These are phyloP conservation scores for Diospyros lotus DNA, from an alignment of 148 eudicot species.

Conservation along the genomic window DNA sequence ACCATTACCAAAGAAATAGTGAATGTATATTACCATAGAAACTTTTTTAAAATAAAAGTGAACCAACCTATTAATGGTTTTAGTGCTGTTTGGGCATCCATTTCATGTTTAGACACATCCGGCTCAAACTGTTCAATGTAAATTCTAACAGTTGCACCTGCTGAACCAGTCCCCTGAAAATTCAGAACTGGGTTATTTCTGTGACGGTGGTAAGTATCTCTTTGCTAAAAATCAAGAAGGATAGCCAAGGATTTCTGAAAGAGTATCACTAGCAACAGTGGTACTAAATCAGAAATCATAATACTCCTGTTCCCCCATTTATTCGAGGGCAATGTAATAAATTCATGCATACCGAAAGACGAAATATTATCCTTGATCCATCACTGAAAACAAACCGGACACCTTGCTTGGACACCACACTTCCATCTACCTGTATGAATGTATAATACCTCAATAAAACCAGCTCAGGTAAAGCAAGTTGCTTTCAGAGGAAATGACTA, in stretches of 20 bases:
- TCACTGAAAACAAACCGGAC: slow-evolving; percentile 90
- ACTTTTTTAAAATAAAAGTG: background rate
- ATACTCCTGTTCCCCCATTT: too few species aligned
- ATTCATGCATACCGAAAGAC: slow-evolving; percentile 58
- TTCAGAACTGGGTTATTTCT: slow-evolving; percentile 10
- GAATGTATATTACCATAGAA: background rate
- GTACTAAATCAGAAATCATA: background rate
- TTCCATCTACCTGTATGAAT: slow-evolving; percentile 70
- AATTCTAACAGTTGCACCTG: slow-evolving; percentile 86
- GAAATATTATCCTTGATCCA: slow-evolving; percentile 92
- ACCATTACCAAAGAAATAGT: background rate
- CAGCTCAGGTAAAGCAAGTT: background rate
- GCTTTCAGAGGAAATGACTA: background rate
- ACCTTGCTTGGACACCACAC: slow-evolving; percentile 91
- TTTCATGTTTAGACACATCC: slow-evolving; percentile 71
- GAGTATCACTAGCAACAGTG: background rate
- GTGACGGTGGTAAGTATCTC: background rate
- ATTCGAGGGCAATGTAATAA: background rate
- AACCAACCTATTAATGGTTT: slow-evolving; percentile 86
- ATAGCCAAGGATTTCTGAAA: background rate
- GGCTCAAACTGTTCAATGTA: slow-evolving; percentile 94
- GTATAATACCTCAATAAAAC: background rate
- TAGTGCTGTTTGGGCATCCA: slow-evolving; percentile 85
- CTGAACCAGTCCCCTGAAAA: slow-evolving; percentile 92
- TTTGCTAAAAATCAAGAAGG: background rate